phyloP scores from a whole-genome alignment of 495 filamentous ascomycete genomes.

The Aspergillus haitiensis region DNA sequence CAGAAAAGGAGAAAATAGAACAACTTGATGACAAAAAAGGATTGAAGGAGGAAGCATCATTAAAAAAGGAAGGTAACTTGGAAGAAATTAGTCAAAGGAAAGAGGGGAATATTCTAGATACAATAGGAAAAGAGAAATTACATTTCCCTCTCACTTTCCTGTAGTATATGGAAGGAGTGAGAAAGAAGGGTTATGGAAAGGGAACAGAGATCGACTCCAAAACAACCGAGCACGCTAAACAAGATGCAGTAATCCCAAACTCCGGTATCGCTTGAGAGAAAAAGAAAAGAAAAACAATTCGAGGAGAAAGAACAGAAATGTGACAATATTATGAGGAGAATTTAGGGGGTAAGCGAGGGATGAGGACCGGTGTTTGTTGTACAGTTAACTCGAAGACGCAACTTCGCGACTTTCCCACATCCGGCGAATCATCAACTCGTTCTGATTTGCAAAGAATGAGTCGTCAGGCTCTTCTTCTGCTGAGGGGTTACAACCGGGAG shows the following conservation, averaged over 20 bases:
- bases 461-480: conserved; percentile 32
- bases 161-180: too few relatives aligned
- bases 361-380: conserved; percentile 1
- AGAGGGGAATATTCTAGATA: too few relatives aligned
- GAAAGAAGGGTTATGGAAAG: too few relatives aligned
- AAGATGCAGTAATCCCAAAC: conserved; percentile 12
- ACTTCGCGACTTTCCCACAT: conserved; percentile 53
- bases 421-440: conserved; percentile 48
- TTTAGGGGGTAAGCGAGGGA: conserved; percentile 5
- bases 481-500: conserved; percentile 20
- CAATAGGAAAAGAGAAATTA: too few relatives aligned
- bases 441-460: conserved; percentile 28
- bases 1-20: neutral
- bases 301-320: conserved; percentile 2
- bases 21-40: neutral
- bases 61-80: neutral
- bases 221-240: conserved; percentile 15
- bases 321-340: conserved; percentile 8
- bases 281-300: neutral
- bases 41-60: neutral
- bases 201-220: neutral
- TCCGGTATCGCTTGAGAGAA: conserved; percentile 8
- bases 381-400: conserved; percentile 36
- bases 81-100: neutral
- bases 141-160: neutral